phyloP scores from a whole-genome alignment of 805 yeast genomes.

The Metschnikowia dekortorum region DNA sequence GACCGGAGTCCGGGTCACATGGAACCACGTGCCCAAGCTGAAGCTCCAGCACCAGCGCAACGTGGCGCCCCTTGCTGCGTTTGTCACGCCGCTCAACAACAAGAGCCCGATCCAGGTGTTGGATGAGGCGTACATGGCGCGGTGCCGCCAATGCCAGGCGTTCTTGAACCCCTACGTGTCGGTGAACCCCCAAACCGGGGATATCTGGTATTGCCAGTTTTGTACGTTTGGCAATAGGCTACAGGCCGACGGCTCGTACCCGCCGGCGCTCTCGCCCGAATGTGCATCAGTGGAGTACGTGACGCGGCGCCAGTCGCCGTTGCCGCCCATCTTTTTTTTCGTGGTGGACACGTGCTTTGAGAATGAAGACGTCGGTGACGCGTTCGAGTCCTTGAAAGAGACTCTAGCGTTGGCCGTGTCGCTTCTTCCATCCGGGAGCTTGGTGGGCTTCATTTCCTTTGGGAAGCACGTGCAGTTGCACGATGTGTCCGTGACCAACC shows the following conservation, averaged over 20 bases:
- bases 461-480: slow-evolving; percentile 60
- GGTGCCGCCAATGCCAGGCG: slow-evolving; percentile 53
- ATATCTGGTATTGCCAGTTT: slow-evolving; percentile 53
- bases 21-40: slow-evolving; percentile 62
- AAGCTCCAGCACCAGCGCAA: slow-evolving; percentile 49
- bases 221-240: slow-evolving; percentile 47
- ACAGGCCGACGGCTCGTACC: slow-evolving; percentile 29
- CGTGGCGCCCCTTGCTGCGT: slow-evolving; percentile 51
- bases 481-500: slow-evolving; percentile 35
- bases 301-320: slow-evolving; percentile 33
- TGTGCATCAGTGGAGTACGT: slow-evolving; percentile 50
- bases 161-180: slow-evolving; percentile 51
- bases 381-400: slow-evolving; percentile 45
- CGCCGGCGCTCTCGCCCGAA: slow-evolving; percentile 22
- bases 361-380: slow-evolving; percentile 43
- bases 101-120: slow-evolving; percentile 34
- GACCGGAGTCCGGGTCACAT: slow-evolving; percentile 71
- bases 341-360: slow-evolving; percentile 57
- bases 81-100: slow-evolving; percentile 56
- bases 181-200: slow-evolving; percentile 21
- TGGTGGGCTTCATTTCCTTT: slow-evolving; percentile 54
- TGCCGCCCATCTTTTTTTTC: slow-evolving; percentile 47
- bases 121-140: slow-evolving; percentile 36
- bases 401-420: slow-evolving; percentile 41
- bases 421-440: slow-evolving; percentile 50